Base-by-base conservation (phyloP, 2,329 filamentous ascomycete species). In the Tolypocladium guangdongense region DNA sequence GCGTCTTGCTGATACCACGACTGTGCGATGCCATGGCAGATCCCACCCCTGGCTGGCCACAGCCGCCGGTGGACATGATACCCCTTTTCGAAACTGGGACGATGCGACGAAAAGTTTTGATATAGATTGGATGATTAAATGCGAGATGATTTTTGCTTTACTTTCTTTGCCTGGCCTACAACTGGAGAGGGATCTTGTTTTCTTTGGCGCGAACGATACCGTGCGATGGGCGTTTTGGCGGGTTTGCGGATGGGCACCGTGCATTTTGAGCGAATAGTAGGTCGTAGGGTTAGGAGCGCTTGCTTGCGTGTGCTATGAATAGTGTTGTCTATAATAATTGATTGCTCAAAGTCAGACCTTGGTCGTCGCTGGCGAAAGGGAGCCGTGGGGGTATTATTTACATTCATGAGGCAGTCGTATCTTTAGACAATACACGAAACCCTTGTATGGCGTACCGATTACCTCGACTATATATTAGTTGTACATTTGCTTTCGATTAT, bases 31-130 rank as follows among this genome's bases (percentile, higher is more conserved):
- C 12, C 10, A 35, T 35, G n/a, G 18, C 30, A 35, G 46, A 35
- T 8, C 20, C 7, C 2, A 5, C 24, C 47, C 35, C 12, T 24
- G 20, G 35, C 16, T 30, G 16, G 48, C 35, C 48, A 30, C 24
- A 30, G 37, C 33, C 50, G 33, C 24, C n/a, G n/a, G 36, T 35
- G 18, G 32, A 32, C 50, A 48, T n/a, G 54, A 54, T 52, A 52
- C 39, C 39, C 52, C 45, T 39, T 47, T n/a, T 38, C 36, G 35
- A 43, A 41, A 32, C 7, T 43, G 20, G 8, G 30, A 51, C 37
- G 49, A 45, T 22, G 49, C 24, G 37, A 52, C 7, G 45, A 47
- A 20, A n/a, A 24, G 48, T 37, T 37, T 30, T n/a, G 33, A 30
- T 20, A 16, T 36, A 16, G 36, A 24, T 24, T 8, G 18, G 48